Percentiles rank a stretch among this genome's conserved stretches.
phyloP scores from a whole-genome alignment of 495 filamentous ascomycete genomes.

The Alectoria sarmentosa region DNA sequence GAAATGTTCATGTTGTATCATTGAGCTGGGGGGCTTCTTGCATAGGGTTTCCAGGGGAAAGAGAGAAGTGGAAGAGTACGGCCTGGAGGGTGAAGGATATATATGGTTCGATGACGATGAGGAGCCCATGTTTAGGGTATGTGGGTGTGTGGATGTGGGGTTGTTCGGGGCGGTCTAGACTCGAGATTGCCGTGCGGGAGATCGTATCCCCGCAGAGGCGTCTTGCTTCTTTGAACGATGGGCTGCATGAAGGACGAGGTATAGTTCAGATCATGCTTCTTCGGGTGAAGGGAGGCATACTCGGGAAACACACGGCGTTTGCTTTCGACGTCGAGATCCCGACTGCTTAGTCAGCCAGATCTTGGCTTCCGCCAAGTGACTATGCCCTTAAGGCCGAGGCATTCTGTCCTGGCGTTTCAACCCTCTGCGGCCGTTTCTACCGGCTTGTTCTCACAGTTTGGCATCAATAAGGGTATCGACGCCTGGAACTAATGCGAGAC shows the following conservation, averaged over 20 bases:
- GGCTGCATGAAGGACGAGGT: background rate
- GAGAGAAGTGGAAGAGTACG: background rate
- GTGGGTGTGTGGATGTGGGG: background rate
- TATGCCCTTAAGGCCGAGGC: no score
- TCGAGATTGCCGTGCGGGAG: background rate
- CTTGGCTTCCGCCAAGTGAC: background rate
- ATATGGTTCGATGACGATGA: background rate
- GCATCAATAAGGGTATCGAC: background rate
- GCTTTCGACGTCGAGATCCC: no score
- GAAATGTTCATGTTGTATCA: slow-evolving; percentile 17
- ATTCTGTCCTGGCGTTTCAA: background rate
- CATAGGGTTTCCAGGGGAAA: background rate
- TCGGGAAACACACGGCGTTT: no score
- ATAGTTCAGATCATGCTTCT: background rate
- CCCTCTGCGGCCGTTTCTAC: background rate
- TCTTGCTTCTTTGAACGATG: background rate
- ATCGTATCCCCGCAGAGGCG: background rate
- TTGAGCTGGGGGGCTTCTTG: background rate
- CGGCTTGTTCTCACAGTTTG: background rate
- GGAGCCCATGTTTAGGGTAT: background rate
- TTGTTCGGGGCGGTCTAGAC: background rate
- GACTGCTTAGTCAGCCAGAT: background rate
- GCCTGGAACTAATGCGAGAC: background rate
- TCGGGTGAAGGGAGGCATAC: background rate
- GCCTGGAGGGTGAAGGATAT: background rate